phyloP scores from a whole-genome alignment of 2,329 filamentous ascomycete genomes.

The Monosporascus sp. region DNA sequence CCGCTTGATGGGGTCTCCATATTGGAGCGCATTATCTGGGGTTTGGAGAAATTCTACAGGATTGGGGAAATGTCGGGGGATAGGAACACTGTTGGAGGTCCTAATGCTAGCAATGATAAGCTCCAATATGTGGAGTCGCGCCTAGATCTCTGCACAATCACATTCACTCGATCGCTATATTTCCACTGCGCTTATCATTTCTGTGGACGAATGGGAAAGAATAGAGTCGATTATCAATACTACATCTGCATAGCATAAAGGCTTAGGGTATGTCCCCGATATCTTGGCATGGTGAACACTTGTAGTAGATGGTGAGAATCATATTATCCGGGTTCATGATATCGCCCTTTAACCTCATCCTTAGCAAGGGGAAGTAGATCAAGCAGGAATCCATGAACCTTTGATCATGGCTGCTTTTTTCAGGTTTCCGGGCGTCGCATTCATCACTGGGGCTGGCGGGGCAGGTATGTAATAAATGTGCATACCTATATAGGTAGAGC shows the following conservation, averaged over 20 bases:
- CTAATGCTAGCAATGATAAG: background rate
- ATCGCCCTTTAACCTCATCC: too few relatives aligned
- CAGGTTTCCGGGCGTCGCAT: conserved; percentile 38
- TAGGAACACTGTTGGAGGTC: background rate
- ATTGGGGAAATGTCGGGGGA: background rate
- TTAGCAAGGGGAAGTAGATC: background rate
- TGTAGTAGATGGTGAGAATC: too few relatives aligned
- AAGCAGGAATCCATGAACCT: background rate
- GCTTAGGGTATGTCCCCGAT: background rate
- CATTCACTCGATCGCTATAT: background rate
- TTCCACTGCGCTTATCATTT: background rate
- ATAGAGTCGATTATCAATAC: too few relatives aligned
- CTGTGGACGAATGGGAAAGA: background rate
- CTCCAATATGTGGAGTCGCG: background rate
- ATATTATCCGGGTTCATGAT: too few relatives aligned
- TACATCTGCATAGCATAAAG: background rate
- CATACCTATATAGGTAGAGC: background rate
- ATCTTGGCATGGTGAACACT: background rate
- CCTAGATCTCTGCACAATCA: background rate
- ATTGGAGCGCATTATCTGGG: conserved; percentile 1
- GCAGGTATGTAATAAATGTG: conserved; percentile 30
- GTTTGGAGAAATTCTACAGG: background rate
- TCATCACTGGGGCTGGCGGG: conserved; percentile 43
- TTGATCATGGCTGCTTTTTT: conserved; percentile 14
- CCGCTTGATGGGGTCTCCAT: conserved; percentile 5